phyloP scores from a whole-genome alignment of 1,284 basidiomycete genomes.

The Boletellus dicymbophilus region DNA sequence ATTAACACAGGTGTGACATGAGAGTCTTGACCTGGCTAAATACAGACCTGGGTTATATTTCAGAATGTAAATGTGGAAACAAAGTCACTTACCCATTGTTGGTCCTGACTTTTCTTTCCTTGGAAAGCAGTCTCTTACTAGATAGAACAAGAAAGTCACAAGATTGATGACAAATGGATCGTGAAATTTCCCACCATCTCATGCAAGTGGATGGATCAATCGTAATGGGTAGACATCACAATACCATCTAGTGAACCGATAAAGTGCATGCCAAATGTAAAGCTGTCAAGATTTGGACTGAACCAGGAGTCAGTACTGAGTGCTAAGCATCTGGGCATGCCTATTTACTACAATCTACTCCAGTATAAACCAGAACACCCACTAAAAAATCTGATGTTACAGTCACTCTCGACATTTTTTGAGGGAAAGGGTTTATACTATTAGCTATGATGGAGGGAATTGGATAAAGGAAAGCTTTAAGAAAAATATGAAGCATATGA shows the following conservation, averaged over 20 bases:
- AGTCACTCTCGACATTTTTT: neutral
- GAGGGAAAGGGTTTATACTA: constrained; percentile 10
- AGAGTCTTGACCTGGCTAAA: too few species aligned
- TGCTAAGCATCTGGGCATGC: neutral
- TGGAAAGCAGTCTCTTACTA: constrained; percentile 12
- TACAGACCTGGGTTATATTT: too few species aligned
- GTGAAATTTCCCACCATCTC: constrained; percentile 18
- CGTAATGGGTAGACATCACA: constrained; percentile 3
- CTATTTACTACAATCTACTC: neutral
- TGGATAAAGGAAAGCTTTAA: neutral
- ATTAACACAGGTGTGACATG: too few species aligned
- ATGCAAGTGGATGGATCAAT: constrained; percentile 13
- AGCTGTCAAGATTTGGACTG: constrained; percentile 20
- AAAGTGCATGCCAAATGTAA: constrained; percentile 8
- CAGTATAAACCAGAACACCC: constrained; percentile 15
- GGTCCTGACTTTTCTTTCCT: too few species aligned
- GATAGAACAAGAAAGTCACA: constrained; percentile 18
- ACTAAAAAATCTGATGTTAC: constrained; percentile 11
- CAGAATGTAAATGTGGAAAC: too few species aligned
- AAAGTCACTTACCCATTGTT: constrained; percentile 11
- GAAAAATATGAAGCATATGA: constrained; percentile 10
- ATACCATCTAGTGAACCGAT: neutral
- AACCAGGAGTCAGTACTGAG: neutral
- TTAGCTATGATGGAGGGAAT: constrained; percentile 6
- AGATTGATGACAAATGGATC: neutral